Conservation (phyloP, 2,329 filamentous ascomycete genomes). For the Monosporascus sp. region DNA sequence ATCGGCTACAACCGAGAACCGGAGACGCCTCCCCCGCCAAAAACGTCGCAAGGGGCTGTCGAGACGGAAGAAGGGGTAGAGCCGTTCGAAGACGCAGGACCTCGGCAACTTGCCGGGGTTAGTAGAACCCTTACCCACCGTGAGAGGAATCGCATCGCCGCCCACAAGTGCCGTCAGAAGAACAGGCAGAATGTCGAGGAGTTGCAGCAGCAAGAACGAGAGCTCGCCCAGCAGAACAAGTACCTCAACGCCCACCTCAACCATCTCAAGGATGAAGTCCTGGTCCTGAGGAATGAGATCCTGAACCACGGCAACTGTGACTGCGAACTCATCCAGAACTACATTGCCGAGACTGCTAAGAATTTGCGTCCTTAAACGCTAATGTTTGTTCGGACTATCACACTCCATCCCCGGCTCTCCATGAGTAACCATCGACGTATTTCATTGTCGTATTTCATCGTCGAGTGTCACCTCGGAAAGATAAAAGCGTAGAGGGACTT, state of each 20-base stretch:
- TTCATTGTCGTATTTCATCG: neutral
- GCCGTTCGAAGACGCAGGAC: too few species aligned
- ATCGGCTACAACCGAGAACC: neutral
- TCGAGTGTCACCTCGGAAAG: neutral
- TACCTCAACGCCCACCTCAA: slow-evolving; percentile 15
- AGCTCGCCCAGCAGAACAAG: slow-evolving; percentile 19
- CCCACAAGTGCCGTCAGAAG: slow-evolving; percentile 50
- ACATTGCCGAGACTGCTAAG: slow-evolving; percentile 5
- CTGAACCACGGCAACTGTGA: slow-evolving; percentile 24
- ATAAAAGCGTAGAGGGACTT: neutral
- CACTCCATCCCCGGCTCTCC: neutral
- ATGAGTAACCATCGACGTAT: neutral
- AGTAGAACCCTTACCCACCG: slow-evolving; percentile 1
- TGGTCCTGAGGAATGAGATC: slow-evolving; percentile 25
- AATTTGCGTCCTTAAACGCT: neutral
- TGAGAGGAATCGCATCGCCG: slow-evolving; percentile 46
- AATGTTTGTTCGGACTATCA: neutral
- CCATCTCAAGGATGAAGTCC: slow-evolving; percentile 21
- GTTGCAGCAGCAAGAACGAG: slow-evolving; percentile 34
- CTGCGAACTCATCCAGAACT: slow-evolving; percentile 19
- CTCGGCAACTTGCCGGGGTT: neutral
- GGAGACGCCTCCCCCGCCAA: neutral
- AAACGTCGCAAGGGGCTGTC: neutral
- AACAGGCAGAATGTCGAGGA: slow-evolving; percentile 47
- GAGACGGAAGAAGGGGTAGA: neutral